phyloP scores from a whole-genome alignment of 2,329 filamentous ascomycete species.

The Colletotrichum tropicale region DNA sequence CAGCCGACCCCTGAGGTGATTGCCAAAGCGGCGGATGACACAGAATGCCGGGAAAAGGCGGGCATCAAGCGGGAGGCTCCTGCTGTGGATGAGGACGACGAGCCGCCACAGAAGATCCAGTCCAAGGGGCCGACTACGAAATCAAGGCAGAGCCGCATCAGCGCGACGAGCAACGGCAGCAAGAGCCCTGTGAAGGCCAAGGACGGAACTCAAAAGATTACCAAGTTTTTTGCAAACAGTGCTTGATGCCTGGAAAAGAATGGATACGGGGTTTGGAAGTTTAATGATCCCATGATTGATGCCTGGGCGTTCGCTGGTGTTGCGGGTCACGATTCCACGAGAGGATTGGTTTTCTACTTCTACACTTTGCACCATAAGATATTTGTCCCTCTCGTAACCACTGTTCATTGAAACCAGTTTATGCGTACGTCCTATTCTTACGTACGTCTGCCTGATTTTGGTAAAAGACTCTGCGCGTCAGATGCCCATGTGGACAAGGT shows the following conservation, averaged over 20 bases:
- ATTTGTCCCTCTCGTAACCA: background rate
- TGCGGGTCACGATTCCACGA: background rate
- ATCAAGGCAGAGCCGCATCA: constrained; percentile 35
- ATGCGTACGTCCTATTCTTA: background rate
- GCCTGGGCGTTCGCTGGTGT: background rate
- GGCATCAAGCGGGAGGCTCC: constrained; percentile 32
- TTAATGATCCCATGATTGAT: background rate
- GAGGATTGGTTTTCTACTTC: background rate
- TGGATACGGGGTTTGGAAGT: background rate
- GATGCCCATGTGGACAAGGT: background rate
- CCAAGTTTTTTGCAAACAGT: constrained; percentile 50
- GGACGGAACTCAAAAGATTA: constrained; percentile 49
- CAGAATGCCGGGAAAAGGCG: background rate
- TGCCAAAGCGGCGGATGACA: background rate
- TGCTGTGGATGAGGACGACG: constrained; percentile 15
- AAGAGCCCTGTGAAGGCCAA: constrained; percentile 37
- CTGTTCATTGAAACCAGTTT: background rate
- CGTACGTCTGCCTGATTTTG: background rate
- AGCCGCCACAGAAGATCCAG: constrained; percentile 30
- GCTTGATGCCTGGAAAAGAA: constrained; percentile 29
- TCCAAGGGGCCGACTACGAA: constrained; percentile 20
- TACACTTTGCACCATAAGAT: background rate
- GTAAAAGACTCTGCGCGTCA: background rate
- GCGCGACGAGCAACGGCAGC: constrained; percentile 43
- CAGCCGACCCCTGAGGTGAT: constrained; percentile 25